Base-by-base conservation (phyloP, 164 flowering plant genomes). In the Aristolochia californica region DNA sequence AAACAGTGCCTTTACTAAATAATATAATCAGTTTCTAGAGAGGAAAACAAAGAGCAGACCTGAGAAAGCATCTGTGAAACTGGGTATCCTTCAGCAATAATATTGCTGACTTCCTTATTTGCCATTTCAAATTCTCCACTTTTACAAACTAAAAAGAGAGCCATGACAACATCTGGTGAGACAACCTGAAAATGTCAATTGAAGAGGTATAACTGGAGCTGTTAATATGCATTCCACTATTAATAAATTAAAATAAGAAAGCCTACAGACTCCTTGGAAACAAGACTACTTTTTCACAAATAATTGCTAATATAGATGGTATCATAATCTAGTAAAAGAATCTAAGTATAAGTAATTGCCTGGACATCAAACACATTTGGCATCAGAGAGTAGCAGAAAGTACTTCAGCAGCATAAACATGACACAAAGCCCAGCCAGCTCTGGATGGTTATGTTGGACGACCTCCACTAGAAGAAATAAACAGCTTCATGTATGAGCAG, bases 11-110 rank as follows among this genome's bases (percentile, higher is more conserved):
- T 8, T 17, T 47, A n/a, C n/a, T n/a, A n/a, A 28, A 26, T 18
- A 26, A 30, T 16, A 28, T 24, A 28, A 27, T 10, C n/a, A 53
- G 30, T 9, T 28, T 50, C 16, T 54, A 16, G 22, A 34, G 58
- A 26, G 14, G 2, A 26, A 59, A 24, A n/a, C n/a, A n/a, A n/a
- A 20, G 44, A 5, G 26, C 23, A 47, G 43, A 93, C 99, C 97
- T 93, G 97, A 60, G 84, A 74, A 66, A 90, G 77, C 87, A 86
- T 79, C 75, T 88, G 97, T 62, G 95, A 83, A 61, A 75, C 95
- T 59, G 97, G 96, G 71, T 94, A 88, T 60, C 99, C 99, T 65
- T 94, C 97, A 54, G 95, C 90, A 70, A 86, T 80, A 23, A 80
- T 64, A 65, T 82, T 78, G 53, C 71, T 76, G 54, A 84, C 97